Percentiles rank a stretch among this genome's conserved stretches.
phyloP scores from a whole-genome alignment of 345 rosid species.

The Heritiera littoralis region DNA sequence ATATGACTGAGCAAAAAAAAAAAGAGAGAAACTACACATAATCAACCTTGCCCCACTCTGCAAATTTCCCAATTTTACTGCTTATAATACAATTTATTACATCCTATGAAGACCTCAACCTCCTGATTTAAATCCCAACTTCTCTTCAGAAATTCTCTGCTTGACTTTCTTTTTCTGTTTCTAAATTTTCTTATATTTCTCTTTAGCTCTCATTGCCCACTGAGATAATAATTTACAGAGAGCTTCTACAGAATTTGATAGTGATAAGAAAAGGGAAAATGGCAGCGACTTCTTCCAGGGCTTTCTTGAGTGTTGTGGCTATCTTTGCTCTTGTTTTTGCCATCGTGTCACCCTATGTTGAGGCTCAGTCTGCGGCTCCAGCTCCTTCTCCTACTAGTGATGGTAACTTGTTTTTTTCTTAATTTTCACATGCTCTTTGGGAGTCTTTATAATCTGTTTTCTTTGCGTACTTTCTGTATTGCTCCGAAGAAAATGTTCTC shows the following conservation, averaged over 20 bases:
- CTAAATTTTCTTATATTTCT: neutral
- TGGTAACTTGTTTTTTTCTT: slow-evolving; percentile 35
- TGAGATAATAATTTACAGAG: neutral
- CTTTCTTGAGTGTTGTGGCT: slow-evolving; percentile 24
- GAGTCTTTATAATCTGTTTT: slow-evolving; percentile 2
- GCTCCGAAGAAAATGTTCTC: neutral
- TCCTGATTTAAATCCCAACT: neutral
- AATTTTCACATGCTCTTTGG: neutral
- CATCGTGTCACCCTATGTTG: slow-evolving; percentile 37
- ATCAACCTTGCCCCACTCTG: neutral
- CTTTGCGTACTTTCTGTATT: neutral
- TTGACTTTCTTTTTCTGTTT: neutral
- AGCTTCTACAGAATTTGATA: neutral
- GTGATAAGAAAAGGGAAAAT: neutral
- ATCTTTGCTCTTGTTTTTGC: slow-evolving; percentile 33
- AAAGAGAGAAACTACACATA: neutral
- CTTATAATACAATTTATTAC: neutral
- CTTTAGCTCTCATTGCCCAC: neutral
- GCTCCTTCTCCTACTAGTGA: slow-evolving; percentile 73
- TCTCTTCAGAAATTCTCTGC: neutral
- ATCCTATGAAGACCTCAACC: neutral
- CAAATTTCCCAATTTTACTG: neutral
- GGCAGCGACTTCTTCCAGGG: slow-evolving; percentile 22
- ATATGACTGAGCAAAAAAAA: neutral
- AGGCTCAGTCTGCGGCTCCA: slow-evolving; percentile 44